These are phyloP conservation scores for Crucibulum cyathiforme DNA, from an alignment of 1,284 basidiomycete genomes.

Conservation along the genomic window DNA sequence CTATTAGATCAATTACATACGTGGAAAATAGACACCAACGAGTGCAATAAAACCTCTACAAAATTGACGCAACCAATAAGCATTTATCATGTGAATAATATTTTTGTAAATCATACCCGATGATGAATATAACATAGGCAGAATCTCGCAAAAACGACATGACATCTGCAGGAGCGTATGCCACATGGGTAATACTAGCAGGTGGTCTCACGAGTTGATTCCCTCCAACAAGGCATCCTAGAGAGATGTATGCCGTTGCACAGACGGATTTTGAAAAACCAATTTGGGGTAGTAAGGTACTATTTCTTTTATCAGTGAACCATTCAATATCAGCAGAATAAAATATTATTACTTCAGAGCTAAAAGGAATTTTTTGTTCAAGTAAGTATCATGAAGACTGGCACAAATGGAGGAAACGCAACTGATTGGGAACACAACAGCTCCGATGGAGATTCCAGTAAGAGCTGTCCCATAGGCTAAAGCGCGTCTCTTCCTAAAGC, in stretches of 20 bases:
- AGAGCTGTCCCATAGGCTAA: slow-evolving; percentile 28
- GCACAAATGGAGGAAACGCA: background rate
- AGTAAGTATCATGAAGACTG: slow-evolving; percentile 6
- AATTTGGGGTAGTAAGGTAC: slow-evolving; percentile 22
- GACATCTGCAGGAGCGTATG: slow-evolving; percentile 8
- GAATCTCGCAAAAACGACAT: slow-evolving; percentile 24
- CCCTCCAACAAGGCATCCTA: slow-evolving; percentile 19
- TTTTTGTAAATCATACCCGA: slow-evolving; percentile 14
- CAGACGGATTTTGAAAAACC: slow-evolving; percentile 31
- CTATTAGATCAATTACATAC: too few species aligned
- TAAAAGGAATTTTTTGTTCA: slow-evolving; percentile 1
- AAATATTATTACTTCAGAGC: slow-evolving; percentile 23
- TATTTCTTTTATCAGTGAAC: slow-evolving; percentile 8
- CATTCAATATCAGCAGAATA: background rate
- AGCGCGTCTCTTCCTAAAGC: slow-evolving; percentile 22
- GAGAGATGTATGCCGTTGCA: slow-evolving; percentile 23
- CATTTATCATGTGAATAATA: background rate
- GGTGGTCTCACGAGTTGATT: slow-evolving; percentile 23
- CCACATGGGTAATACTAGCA: slow-evolving; percentile 3
- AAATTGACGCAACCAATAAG: background rate
- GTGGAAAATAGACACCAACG: slow-evolving; percentile 24
- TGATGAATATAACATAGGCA: slow-evolving; percentile 18
- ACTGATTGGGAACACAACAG: slow-evolving; percentile 37
- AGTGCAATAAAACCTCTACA: slow-evolving; percentile 9
- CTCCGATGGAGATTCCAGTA: slow-evolving; percentile 31